These are phyloP conservation scores for Amanita pallidorosea DNA, from an alignment of 768 basidiomycete species.

Conservation along the genomic window DNA sequence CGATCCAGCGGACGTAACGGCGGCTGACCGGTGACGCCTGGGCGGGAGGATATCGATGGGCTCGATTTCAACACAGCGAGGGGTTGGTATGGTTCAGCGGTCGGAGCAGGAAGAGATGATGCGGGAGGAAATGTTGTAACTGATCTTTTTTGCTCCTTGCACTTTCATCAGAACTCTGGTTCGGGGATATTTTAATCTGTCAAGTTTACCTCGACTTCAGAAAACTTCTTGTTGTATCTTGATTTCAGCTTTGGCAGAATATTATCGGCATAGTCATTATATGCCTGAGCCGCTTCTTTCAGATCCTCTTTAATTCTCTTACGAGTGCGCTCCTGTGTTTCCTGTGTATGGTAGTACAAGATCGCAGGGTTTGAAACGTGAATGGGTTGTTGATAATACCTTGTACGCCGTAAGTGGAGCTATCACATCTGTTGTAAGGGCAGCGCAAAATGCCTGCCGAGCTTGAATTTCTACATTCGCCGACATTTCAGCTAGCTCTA, in stretches of 20 bases:
- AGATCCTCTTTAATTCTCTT: conserved; percentile 88
- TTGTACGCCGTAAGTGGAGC: conserved; percentile 56
- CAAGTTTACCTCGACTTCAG: conserved; percentile 68
- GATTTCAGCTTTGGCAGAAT: conserved; percentile 75
- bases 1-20: conserved; percentile 69
- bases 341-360: conserved; percentile 32
- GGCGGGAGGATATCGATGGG: conserved; percentile 33
- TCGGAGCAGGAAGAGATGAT: conserved; percentile 17
- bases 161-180: not conserved
- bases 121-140: conserved; percentile 25
- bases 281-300: conserved; percentile 64
- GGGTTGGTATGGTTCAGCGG: conserved; percentile 20
- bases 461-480: conserved; percentile 60
- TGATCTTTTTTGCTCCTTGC: conserved; percentile 58
- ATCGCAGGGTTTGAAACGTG: not conserved
- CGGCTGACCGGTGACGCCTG: conserved; percentile 59
- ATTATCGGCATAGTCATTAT: conserved; percentile 74
- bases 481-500: conserved; percentile 6
- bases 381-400: conserved; percentile 18
- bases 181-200: not conserved
- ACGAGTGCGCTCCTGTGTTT: conserved; percentile 85
- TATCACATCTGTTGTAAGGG: conserved; percentile 66
- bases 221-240: conserved; percentile 73
- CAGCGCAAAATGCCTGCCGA: conserved; percentile 66
- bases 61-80: conserved; percentile 32